Evolutionary conservation across 768 basidiomycete species (phyloP).

Genomic region (Amanita polypyramis): DNA sequence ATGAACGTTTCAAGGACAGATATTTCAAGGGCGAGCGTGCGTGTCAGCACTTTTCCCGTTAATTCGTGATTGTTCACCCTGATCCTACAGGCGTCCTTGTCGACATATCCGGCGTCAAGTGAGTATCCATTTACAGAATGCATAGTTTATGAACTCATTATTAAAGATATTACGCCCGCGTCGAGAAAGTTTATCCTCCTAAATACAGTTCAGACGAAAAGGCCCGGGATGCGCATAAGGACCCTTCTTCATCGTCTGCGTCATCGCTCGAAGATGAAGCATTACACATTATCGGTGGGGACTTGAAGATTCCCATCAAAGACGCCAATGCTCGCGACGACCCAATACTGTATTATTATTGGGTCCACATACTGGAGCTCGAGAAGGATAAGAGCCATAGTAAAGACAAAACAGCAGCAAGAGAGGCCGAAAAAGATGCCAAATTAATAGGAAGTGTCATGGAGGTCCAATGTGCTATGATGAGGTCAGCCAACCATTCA

Average conservation of each 20-base stretch:
- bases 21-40: constrained; percentile 87
- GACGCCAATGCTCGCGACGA: constrained; percentile 67
- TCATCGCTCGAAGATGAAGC: constrained; percentile 34
- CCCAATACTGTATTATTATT: constrained; percentile 78
- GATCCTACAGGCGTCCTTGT: constrained; percentile 65
- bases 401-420: constrained; percentile 43
- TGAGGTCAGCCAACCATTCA: constrained; percentile 48
- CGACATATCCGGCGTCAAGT: constrained; percentile 84
- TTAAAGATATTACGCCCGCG: constrained; percentile 68
- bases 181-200: constrained; percentile 71
- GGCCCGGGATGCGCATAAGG: constrained; percentile 40
- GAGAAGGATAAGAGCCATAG: constrained; percentile 59
- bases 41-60: constrained; percentile 22
- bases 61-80: constrained; percentile 8
- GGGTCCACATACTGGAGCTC: constrained; percentile 75
- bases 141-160: constrained; percentile 11
- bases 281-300: constrained; percentile 64
- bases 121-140: constrained; percentile 14
- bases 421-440: constrained; percentile 41
- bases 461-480: constrained; percentile 69
- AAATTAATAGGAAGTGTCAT: constrained; percentile 69
- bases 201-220: constrained; percentile 36
- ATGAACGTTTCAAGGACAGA: constrained; percentile 92
- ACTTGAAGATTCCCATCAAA: constrained; percentile 67
- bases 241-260: constrained; percentile 30